Evolutionary conservation across 2,329 filamentous ascomycete species (phyloP).

Genomic region (Cladosporium cucumerinum): DNA sequence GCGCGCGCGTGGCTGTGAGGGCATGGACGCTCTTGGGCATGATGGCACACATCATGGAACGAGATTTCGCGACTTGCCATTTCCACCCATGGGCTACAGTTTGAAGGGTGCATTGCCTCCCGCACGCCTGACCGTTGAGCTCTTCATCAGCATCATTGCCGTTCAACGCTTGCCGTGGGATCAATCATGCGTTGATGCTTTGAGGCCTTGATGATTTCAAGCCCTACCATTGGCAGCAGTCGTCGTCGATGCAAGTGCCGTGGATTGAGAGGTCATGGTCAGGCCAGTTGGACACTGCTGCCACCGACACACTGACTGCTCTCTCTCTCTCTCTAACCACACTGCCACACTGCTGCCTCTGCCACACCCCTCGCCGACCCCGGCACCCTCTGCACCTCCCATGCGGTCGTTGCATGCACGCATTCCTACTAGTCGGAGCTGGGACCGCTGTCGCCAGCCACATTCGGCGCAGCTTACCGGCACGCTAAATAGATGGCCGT

Average conservation of each 20-base stretch:
- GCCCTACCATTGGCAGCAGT: not conserved
- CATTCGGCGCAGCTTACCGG: not conserved
- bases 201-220: not conserved
- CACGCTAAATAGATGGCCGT: slow-evolving; percentile 10
- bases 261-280: not conserved
- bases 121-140: not conserved
- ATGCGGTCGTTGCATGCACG: not conserved
- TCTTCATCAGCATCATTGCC: not conserved
- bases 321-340: not conserved
- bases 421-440: slow-evolving; percentile 7
- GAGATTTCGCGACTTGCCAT: not conserved
- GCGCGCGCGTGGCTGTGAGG: slow-evolving; percentile 9
- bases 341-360: not conserved
- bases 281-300: not conserved
- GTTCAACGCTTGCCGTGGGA: not conserved
- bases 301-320: not conserved
- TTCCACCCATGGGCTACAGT: not conserved
- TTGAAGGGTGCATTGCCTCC: slow-evolving; percentile 1
- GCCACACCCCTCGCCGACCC: not conserved
- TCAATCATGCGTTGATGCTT: not conserved
- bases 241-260: not conserved
- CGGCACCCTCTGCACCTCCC: slow-evolving; percentile 1
- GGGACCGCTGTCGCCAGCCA: slow-evolving; percentile 1
- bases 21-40: not conserved
- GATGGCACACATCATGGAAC: not conserved